phyloP scores from a whole-genome alignment of 306 rosid species.

The Vachellia pachyceras region DNA sequence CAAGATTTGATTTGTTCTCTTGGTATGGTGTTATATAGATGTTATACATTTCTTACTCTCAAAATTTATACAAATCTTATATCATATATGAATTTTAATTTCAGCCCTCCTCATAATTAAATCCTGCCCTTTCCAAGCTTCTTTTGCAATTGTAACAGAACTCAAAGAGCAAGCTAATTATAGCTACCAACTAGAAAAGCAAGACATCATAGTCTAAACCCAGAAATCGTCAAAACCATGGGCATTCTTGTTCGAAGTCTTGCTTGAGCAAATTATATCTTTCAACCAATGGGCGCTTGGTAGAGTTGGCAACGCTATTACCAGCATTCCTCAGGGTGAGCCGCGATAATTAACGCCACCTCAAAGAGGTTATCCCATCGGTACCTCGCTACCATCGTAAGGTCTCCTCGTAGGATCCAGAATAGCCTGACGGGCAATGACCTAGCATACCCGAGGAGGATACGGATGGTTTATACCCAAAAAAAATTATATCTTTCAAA shows the following conservation, averaged over 20 bases:
- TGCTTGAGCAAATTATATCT: neutral
- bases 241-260: neutral
- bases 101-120: neutral
- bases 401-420: too few relatives aligned
- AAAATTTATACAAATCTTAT: too few relatives aligned
- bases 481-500: neutral
- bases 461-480: too few relatives aligned
- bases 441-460: too few relatives aligned
- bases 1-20: neutral
- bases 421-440: too few relatives aligned
- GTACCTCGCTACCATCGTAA: too few relatives aligned
- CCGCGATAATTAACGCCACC: too few relatives aligned
- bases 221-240: neutral
- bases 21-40: neutral
- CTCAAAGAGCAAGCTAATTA: neutral
- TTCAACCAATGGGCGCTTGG: too few relatives aligned
- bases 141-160: neutral
- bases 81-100: neutral
- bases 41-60: neutral
- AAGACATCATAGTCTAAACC: neutral
- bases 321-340: too few relatives aligned
- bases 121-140: neutral
- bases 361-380: too few relatives aligned
- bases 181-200: neutral
- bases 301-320: too few relatives aligned